These are phyloP conservation scores for Xanthoparmelia taractica DNA, from an alignment of 495 filamentous ascomycete genomes.

Conservation along the genomic window DNA sequence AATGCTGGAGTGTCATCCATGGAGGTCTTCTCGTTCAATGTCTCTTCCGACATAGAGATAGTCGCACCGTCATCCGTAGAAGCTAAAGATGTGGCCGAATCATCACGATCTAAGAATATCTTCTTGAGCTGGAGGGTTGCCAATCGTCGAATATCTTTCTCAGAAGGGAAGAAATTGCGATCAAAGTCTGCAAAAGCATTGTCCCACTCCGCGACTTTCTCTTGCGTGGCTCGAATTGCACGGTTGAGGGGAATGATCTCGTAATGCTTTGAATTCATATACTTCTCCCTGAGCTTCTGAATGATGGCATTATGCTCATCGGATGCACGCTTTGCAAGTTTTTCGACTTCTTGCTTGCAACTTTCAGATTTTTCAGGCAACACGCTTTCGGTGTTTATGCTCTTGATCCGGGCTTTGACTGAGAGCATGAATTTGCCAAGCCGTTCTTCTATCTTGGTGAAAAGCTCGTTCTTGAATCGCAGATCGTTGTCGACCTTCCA, in stretches of 20 bases:
- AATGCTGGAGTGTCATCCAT: slow-evolving; percentile 30
- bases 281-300: slow-evolving; percentile 75
- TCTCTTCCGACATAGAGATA: slow-evolving; percentile 37
- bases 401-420: slow-evolving; percentile 70
- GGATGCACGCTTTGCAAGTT: slow-evolving; percentile 61
- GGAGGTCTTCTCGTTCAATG: slow-evolving; percentile 39
- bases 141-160: slow-evolving; percentile 91
- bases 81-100: slow-evolving; percentile 59
- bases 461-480: slow-evolving; percentile 86
- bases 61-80: slow-evolving; percentile 50
- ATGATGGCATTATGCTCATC: slow-evolving; percentile 70
- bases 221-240: slow-evolving; percentile 78
- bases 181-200: slow-evolving; percentile 83
- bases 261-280: slow-evolving; percentile 89
- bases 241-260: slow-evolving; percentile 90
- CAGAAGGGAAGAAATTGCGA: slow-evolving; percentile 86
- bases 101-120: slow-evolving; percentile 82
- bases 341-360: slow-evolving; percentile 74
- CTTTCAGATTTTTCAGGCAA: slow-evolving; percentile 73
- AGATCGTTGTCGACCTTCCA: slow-evolving; percentile 97
- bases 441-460: slow-evolving; percentile 64
- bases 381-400: slow-evolving; percentile 85
- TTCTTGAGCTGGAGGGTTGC: slow-evolving; percentile 89
- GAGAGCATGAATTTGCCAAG: slow-evolving; percentile 80
- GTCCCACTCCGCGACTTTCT: slow-evolving; percentile 93